Evolutionary conservation across 1,284 basidiomycete genomes (phyloP).

Genomic region (Heliocybe sulcata): DNA sequence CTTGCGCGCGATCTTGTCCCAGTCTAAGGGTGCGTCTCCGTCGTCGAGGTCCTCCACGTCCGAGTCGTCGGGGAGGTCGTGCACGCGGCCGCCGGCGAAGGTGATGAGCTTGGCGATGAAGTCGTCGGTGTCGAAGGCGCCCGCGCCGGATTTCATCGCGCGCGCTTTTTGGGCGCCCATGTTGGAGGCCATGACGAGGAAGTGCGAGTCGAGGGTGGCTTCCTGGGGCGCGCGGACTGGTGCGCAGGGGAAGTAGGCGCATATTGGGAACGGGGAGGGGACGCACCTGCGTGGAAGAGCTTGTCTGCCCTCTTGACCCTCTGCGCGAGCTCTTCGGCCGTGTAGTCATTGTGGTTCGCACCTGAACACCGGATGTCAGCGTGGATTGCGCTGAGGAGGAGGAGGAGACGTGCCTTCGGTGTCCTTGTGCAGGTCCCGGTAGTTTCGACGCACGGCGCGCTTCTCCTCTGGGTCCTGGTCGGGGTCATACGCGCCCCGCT

Average conservation of each 20-base stretch:
- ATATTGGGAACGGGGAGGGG: not conserved
- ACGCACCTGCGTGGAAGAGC: constrained; percentile 54
- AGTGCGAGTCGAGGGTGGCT: constrained; percentile 72
- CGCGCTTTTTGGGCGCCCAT: constrained; percentile 75
- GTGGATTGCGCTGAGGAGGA: not conserved
- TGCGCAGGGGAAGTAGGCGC: not conserved
- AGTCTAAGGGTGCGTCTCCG: constrained; percentile 42
- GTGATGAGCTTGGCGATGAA: constrained; percentile 66
- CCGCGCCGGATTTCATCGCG: constrained; percentile 76
- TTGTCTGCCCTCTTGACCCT: constrained; percentile 49
- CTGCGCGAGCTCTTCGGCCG: constrained; percentile 45
- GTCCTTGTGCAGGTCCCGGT: constrained; percentile 55
- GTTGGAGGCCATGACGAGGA: constrained; percentile 62
- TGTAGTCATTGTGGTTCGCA: constrained; percentile 45
- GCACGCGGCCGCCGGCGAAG: constrained; percentile 63
- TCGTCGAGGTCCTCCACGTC: constrained; percentile 40
- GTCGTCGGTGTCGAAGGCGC: constrained; percentile 80
- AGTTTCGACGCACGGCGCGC: constrained; percentile 61
- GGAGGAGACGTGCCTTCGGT: constrained; percentile 41
- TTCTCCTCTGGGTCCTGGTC: constrained; percentile 74
- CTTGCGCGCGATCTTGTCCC: constrained; percentile 69
- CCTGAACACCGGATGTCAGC: constrained; percentile 9
- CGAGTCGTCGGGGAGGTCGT: constrained; percentile 34
- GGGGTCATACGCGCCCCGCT: constrained; percentile 51
- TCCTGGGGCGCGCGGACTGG: constrained; percentile 74